Evolutionary conservation across 1,139 yeast genomes (phyloP), one percentile per base, ranked within the genome.

Genomic region (Magnusiomyces ingens): DNA sequence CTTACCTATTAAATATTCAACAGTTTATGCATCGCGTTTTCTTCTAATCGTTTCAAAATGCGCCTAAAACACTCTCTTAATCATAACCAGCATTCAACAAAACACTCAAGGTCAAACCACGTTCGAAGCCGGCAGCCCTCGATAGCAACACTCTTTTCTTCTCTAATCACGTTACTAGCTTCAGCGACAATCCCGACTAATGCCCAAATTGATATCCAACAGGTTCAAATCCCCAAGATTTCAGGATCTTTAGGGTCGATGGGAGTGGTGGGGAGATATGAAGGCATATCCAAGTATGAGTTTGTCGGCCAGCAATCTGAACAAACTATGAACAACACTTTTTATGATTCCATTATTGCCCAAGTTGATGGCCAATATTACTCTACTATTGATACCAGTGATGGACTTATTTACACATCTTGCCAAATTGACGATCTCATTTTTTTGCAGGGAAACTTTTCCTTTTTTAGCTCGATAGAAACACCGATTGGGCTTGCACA

Each of bases 231-330:
- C 26, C 72, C 72, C 2, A 51, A 57, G 19, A 57, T 69, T 49
- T 55, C 58, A 13, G 57, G 55, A 17, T 51, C 57, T 18, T 58
- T 71, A n/a, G 76, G 76, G 6, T 59, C 73, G 54, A 69, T 88
- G 50, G 83, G 85, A 4, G 61, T 87, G 17, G 75, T 85, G 51
- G 96, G 96, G 10, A 71, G 75, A 44, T 85, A 80, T 61, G 78
- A 80, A 56, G 81, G 84, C 15, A 65, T 85, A 32, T 78, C 93
- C 1, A 72, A 75, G 52, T 84, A 84, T 67, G 64, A 73, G 40
- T 81, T 76, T 60, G 63, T 68, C 35, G 87, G 87, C 53, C 83
- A 77, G 55, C 67, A 66, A 64, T 19, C 61, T 55, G 50, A 56
- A 22, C 19, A 18, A 19, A 29, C 35, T 22, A 44, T 59, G n/a